Evolutionary conservation across 2,329 filamentous ascomycete genomes (phyloP).

Genomic region (Alternaria novae-zelandiae): DNA sequence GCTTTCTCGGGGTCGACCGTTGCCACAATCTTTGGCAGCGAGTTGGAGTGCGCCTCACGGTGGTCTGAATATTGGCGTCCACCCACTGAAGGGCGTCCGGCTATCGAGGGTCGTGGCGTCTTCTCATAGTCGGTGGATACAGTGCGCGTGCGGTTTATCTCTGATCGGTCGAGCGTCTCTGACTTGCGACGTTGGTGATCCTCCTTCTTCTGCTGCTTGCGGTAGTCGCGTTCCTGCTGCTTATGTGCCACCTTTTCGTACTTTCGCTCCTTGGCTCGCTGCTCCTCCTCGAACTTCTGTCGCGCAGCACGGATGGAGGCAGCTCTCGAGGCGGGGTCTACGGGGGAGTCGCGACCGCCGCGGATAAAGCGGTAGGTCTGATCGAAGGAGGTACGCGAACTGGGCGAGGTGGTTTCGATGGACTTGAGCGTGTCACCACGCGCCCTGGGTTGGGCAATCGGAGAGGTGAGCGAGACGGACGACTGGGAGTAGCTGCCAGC

Average conservation of each 20-base stretch:
- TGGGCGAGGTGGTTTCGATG: constrained; percentile 58
- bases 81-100: constrained; percentile 41
- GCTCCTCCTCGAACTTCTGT: constrained; percentile 64
- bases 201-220: constrained; percentile 53
- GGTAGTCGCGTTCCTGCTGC: constrained; percentile 53
- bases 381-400: constrained; percentile 63
- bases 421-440: constrained; percentile 58
- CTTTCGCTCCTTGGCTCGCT: constrained; percentile 63
- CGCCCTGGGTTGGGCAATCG: constrained; percentile 49
- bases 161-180: constrained; percentile 42
- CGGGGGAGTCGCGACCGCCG: constrained; percentile 54
- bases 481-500: constrained; percentile 59
- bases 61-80: constrained; percentile 49
- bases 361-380: constrained; percentile 60
- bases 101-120: constrained; percentile 38
- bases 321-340: constrained; percentile 61
- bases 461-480: constrained; percentile 58
- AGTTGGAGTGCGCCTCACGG: constrained; percentile 43
- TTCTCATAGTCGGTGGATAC: constrained; percentile 42
- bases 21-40: constrained; percentile 42
- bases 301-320: constrained; percentile 63
- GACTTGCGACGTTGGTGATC: constrained; percentile 51
- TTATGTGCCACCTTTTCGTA: constrained; percentile 60
- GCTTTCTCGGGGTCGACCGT: constrained; percentile 41
- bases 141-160: constrained; percentile 38